Conservation (phyloP, 2,329 filamentous ascomycete genomes). For the Bipolaris oryzae region DNA sequence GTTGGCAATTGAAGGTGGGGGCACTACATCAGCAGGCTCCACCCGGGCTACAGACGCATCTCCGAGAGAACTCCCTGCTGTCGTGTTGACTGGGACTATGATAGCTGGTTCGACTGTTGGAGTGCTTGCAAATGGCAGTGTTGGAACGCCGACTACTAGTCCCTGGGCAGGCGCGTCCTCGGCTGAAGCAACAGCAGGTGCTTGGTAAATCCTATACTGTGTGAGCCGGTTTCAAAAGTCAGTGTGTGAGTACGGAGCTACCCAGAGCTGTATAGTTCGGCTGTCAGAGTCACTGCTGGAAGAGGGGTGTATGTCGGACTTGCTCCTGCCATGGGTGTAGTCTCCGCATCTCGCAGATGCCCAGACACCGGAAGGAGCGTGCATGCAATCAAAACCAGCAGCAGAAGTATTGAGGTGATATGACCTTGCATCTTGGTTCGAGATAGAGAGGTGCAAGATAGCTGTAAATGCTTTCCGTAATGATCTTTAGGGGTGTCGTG, state of each 20-base stretch:
- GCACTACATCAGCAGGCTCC: background rate
- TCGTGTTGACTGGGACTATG: background rate
- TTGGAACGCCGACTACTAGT: background rate
- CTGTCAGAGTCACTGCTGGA: background rate
- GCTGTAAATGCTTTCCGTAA: background rate
- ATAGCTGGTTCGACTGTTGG: background rate
- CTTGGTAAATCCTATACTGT: conserved; percentile 22
- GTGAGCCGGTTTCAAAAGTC: conserved; percentile 1
- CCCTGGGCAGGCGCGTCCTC: conserved; percentile 1
- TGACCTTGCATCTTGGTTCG: conserved; percentile 3
- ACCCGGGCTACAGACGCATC: background rate
- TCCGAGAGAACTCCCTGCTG: background rate
- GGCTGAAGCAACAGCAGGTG: conserved; percentile 7
- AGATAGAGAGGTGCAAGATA: too few species aligned
- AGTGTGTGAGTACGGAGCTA: background rate
- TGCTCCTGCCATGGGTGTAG: conserved; percentile 4
- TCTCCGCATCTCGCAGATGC: conserved; percentile 1
- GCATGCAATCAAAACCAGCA: background rate
- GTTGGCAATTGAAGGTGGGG: conserved; percentile 4
- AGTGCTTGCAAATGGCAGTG: background rate
- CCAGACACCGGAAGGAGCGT: background rate
- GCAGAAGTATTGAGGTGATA: background rate
- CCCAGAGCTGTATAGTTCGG: background rate
- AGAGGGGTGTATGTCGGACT: conserved; percentile 11
- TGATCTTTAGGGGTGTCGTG: background rate